A percentile compares a stretch with the other conserved stretches of the same genome.
phyloP scores from a whole-genome alignment of 2,329 filamentous ascomycete species.

The Ceratocystis variospora region DNA sequence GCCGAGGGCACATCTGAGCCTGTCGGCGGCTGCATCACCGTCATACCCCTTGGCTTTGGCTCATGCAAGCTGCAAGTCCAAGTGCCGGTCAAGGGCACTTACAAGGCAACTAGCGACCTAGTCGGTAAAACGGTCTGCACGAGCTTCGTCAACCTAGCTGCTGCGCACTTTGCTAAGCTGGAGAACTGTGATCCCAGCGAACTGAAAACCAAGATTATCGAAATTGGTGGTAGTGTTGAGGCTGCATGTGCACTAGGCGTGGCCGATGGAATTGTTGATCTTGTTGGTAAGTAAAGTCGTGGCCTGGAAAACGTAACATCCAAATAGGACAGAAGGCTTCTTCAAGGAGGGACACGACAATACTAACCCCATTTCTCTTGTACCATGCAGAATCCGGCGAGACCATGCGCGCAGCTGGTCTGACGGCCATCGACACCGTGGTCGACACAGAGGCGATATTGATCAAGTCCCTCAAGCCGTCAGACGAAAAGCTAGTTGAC shows the following conservation, averaged over 20 bases:
- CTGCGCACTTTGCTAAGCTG: slow-evolving; percentile 69
- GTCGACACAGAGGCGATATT: slow-evolving; percentile 76
- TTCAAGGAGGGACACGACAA: not conserved
- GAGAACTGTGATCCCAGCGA: slow-evolving; percentile 39
- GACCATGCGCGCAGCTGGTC: slow-evolving; percentile 90
- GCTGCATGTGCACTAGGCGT: slow-evolving; percentile 91
- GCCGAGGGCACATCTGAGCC: slow-evolving; percentile 30
- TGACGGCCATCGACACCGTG: slow-evolving; percentile 90
- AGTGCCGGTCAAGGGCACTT: slow-evolving; percentile 70
- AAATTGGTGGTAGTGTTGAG: slow-evolving; percentile 91
- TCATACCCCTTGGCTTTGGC: slow-evolving; percentile 85
- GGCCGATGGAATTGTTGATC: slow-evolving; percentile 91
- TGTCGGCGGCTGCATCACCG: slow-evolving; percentile 58
- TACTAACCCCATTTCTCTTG: not conserved
- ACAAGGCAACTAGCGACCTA: slow-evolving; percentile 57
- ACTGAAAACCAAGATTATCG: slow-evolving; percentile 70
- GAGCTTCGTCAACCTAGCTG: slow-evolving; percentile 77
- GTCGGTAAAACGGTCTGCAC: slow-evolving; percentile 90
- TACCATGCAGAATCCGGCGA: slow-evolving; percentile 68
- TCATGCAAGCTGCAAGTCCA: slow-evolving; percentile 92
- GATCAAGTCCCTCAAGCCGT: slow-evolving; percentile 76
- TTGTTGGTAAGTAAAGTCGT: slow-evolving; percentile 61
- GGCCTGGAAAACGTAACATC: not conserved
- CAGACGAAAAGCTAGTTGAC: slow-evolving; percentile 65
- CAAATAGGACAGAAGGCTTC: not conserved